These are phyloP conservation scores for Penicillium taxi DNA, from an alignment of 495 filamentous ascomycete genomes.

Conservation along the genomic window DNA sequence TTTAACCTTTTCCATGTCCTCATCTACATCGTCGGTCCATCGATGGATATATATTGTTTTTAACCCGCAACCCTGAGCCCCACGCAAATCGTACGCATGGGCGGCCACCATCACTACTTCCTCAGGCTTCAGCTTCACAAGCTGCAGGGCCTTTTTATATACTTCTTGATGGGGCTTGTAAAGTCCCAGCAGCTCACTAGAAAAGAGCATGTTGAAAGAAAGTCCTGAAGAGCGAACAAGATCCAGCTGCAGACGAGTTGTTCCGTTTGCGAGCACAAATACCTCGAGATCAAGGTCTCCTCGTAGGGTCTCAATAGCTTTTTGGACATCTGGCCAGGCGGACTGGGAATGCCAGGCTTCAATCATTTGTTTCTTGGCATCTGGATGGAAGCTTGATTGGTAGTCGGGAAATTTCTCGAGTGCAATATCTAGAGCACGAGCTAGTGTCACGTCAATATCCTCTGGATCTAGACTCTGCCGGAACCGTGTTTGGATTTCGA, in stretches of 20 bases:
- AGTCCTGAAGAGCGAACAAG: constrained; percentile 40
- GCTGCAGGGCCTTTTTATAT: constrained; percentile 38
- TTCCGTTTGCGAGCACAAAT: constrained; percentile 49
- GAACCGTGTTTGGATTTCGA: constrained; percentile 32
- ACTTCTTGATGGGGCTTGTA: constrained; percentile 40
- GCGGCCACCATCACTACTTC: constrained; percentile 48
- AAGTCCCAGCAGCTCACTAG: constrained; percentile 42
- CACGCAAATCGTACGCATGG: constrained; percentile 46
- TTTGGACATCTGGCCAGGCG: constrained; percentile 40
- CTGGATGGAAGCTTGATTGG: constrained; percentile 18
- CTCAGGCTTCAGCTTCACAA: constrained; percentile 35
- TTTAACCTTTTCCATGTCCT: constrained; percentile 39
- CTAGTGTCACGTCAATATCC: constrained; percentile 43
- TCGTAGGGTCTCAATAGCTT: constrained; percentile 22
- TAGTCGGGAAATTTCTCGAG: constrained; percentile 18
- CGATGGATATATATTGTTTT: constrained; percentile 44
- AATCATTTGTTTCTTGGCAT: constrained; percentile 13
- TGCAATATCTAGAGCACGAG: constrained; percentile 25
- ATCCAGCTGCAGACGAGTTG: constrained; percentile 47
- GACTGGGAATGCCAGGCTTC: constrained; percentile 38
- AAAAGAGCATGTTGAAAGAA: constrained; percentile 45
- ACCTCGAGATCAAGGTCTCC: constrained; percentile 21
- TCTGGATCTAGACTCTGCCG: constrained; percentile 27
- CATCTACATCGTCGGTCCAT: constrained; percentile 47
- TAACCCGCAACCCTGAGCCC: constrained; percentile 39